phyloP scores from a whole-genome alignment of 2,329 filamentous ascomycete genomes.

The Hypoxylon sp. region DNA sequence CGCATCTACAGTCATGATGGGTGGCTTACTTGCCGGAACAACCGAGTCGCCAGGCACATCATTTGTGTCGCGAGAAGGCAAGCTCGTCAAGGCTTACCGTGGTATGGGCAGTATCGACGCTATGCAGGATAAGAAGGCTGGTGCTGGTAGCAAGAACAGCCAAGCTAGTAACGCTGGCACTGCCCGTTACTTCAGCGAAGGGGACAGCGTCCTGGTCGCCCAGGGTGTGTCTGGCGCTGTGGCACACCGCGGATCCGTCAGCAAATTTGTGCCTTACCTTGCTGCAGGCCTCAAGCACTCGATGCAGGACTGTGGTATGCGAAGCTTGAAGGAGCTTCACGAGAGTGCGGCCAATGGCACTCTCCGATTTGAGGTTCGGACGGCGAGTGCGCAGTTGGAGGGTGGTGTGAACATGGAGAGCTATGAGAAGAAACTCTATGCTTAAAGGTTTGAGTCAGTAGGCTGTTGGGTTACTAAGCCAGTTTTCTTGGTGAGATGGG shows the following conservation, averaged over 20 bases:
- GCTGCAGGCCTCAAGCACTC: slow-evolving; percentile 97
- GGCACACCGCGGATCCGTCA: slow-evolving; percentile 86
- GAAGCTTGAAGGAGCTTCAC: slow-evolving; percentile 84
- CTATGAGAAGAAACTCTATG: slow-evolving; percentile 99
- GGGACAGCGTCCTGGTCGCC: slow-evolving; percentile 92
- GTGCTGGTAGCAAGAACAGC: slow-evolving; percentile 77
- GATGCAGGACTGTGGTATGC: slow-evolving; percentile 93
- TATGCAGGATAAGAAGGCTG: slow-evolving; percentile 99
- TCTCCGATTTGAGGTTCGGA: slow-evolving; percentile 94
- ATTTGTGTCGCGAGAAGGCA: slow-evolving; percentile 95
- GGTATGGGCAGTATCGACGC: slow-evolving; percentile 99
- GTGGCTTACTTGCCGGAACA: slow-evolving; percentile 94
- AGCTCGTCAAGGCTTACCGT: slow-evolving; percentile 99
- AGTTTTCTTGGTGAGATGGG: neutral
- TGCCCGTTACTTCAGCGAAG: slow-evolving; percentile 98
- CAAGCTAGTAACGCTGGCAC: slow-evolving; percentile 93
- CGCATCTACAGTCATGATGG: slow-evolving; percentile 99
- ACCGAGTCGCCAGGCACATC: slow-evolving; percentile 98
- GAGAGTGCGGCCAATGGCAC: slow-evolving; percentile 79
- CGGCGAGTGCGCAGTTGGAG: slow-evolving; percentile 94
- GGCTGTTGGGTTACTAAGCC: slow-evolving; percentile 1
- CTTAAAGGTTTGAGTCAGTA: slow-evolving; percentile 65
- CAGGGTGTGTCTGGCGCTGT: slow-evolving; percentile 95
- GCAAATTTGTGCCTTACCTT: slow-evolving; percentile 96
- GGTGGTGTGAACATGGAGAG: slow-evolving; percentile 98